Conservation (phyloP, 225 moss, liverwort and hornwort genomes). For the Polytrichum formosum region DNA sequence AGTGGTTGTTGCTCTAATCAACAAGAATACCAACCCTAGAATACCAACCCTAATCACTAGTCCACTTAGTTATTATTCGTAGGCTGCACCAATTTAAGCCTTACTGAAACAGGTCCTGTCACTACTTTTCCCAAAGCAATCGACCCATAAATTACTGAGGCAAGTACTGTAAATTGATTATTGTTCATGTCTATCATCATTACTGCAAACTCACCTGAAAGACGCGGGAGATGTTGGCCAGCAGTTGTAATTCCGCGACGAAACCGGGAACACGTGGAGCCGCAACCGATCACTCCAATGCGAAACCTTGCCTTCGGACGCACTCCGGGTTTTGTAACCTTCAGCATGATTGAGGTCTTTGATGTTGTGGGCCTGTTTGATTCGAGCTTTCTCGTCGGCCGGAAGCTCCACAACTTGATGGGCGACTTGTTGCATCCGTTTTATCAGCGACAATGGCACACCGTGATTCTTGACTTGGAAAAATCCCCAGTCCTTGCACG, state of each 20-base stretch:
- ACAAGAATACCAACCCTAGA: too few species aligned
- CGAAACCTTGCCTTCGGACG: constrained; percentile 5
- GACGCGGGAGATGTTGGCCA: constrained; percentile 19
- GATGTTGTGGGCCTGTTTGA: neutral
- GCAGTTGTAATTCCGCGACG: constrained; percentile 13
- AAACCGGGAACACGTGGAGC: constrained; percentile 18
- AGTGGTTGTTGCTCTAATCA: too few species aligned
- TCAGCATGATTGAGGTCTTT: constrained; percentile 5
- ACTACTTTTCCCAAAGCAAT: too few species aligned
- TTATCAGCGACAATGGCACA: constrained; percentile 17
- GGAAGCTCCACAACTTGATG: constrained; percentile 28
- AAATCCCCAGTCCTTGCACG: constrained; percentile 35
- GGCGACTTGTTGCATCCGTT: constrained; percentile 19
- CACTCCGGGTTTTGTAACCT: constrained; percentile 20
- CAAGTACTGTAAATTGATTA: too few species aligned
- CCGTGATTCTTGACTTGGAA: constrained; percentile 49
- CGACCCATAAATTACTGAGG: too few species aligned
- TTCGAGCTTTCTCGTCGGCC: constrained; percentile 18
- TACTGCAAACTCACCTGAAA: constrained; percentile 8
- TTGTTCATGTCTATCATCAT: too few species aligned
- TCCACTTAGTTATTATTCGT: too few species aligned
- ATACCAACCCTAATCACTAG: too few species aligned
- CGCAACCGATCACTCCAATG: constrained; percentile 26
- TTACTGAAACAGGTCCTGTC: too few species aligned
- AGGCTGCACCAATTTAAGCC: too few species aligned